Base-by-base conservation (phyloP, 352 stramenopile genomes). In the Peronospora farinosa region DNA sequence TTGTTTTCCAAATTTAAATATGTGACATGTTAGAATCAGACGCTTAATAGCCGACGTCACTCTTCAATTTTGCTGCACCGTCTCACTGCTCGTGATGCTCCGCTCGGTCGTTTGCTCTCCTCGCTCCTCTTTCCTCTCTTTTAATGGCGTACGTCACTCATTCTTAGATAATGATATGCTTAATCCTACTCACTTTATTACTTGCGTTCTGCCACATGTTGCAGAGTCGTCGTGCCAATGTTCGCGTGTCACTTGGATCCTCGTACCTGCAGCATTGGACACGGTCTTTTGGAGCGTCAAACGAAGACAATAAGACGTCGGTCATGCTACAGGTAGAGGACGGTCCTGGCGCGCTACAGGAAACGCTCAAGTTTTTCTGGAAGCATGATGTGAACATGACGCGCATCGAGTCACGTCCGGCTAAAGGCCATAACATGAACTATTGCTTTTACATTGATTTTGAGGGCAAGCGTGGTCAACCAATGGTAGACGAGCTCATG, bases 371-470 rank as follows among this genome's bases (percentile, higher is more conserved):
- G 67, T 97, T 96, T 53, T 98, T 98, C 74, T 97, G 90, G 89
- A 98, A 98, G 62, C 93, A 97, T 67, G 88, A 98, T 55, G 76
- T 98, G 25, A 98, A 98, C 72, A 92, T 98, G 71, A 97, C 88
- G 32, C 83, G 92, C 45, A 98, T 98, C 59, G 95, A 98, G 78
- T 97, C 85, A 25, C 88, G 93, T 27, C 95, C 95, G 9, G 69
- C 83, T 35, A 96, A 88, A 70, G 67, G 73, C 15, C 60, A 84
- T 72, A 76, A 80, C 73, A 67, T 75, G 61, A 78, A 85, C 60
- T 81, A 95, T 69, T 92, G 95, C 52, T 97, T 98, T 66, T 97
- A 87, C 71, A 84, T 97, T 27, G 87, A 96, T 61, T 95, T 96
- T 61, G 74, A 97, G 51, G 90, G 91, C 42, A 84, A 80, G 40